These are phyloP conservation scores for Coemansia sp. DNA, from an alignment of 192 early-diverging fungal genomes.

Conservation along the genomic window DNA sequence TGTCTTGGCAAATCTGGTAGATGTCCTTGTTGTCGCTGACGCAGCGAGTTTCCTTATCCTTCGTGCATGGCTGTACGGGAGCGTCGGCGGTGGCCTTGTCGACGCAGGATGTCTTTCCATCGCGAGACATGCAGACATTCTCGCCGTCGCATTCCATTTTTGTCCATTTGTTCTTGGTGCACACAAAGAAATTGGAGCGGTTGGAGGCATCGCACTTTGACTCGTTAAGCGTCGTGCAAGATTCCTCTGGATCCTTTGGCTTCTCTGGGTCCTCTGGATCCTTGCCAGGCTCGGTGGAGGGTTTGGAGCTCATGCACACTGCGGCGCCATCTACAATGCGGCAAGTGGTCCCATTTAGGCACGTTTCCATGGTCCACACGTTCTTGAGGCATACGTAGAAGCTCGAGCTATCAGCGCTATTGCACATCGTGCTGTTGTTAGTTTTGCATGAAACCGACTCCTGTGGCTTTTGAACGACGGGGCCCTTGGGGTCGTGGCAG, in stretches of 20 bases:
- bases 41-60: slow-evolving; percentile 30
- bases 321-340: slow-evolving; percentile 27
- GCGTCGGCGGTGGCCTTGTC: slow-evolving; percentile 29
- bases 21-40: slow-evolving; percentile 15
- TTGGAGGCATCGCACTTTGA: slow-evolving; percentile 36
- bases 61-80: slow-evolving; percentile 26
- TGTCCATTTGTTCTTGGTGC: slow-evolving; percentile 27
- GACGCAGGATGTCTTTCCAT: slow-evolving; percentile 31
- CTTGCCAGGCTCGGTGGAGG: slow-evolving; percentile 4
- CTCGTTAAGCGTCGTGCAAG: slow-evolving; percentile 32
- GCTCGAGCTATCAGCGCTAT: slow-evolving; percentile 7
- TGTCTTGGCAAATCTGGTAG: slow-evolving; percentile 41
- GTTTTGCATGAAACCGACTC: slow-evolving; percentile 11
- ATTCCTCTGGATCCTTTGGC: not conserved
- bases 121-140: slow-evolving; percentile 36
- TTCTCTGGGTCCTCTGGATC: not conserved
- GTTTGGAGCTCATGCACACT: slow-evolving; percentile 31
- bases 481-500: slow-evolving; percentile 7
- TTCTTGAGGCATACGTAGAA: slow-evolving; percentile 34
- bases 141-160: slow-evolving; percentile 38
- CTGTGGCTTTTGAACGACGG: not conserved
- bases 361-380: slow-evolving; percentile 25
- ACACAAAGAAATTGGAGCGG: slow-evolving; percentile 34
- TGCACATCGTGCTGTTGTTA: slow-evolving; percentile 23
- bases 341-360: slow-evolving; percentile 30